A percentile compares a stretch with the other conserved stretches of the same genome.
Conservation (phyloP, 2,329 filamentous ascomycete genomes). For the Mollisia scopiformis region DNA sequence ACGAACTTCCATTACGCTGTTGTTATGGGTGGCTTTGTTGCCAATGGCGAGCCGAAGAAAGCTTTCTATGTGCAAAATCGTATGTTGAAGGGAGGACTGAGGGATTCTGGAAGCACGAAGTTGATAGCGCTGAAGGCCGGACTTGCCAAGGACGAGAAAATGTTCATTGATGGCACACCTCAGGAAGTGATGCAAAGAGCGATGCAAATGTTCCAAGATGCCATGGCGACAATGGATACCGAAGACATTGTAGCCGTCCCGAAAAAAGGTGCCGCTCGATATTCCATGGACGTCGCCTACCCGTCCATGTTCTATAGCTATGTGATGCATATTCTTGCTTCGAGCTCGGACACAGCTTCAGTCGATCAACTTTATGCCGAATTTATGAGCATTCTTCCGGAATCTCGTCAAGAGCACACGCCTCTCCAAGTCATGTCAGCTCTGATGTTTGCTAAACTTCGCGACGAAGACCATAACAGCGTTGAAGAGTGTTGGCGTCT, state of each 20-base stretch:
- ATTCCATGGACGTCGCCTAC: conserved; percentile 33
- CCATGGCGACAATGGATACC: conserved; percentile 27
- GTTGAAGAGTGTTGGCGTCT: conserved; percentile 70
- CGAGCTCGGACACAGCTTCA: conserved; percentile 46
- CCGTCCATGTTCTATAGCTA: conserved; percentile 50
- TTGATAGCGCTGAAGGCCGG: conserved; percentile 42
- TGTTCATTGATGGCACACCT: conserved; percentile 15
- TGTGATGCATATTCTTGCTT: conserved; percentile 58
- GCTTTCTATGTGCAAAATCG: conserved; percentile 51
- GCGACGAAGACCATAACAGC: conserved; percentile 58
- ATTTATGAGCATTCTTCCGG: conserved; percentile 48
- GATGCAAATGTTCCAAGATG: conserved; percentile 31
- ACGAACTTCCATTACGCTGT: conserved; percentile 56
- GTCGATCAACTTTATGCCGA: conserved; percentile 60
- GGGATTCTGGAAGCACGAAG: conserved; percentile 45
- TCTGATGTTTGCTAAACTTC: conserved; percentile 69
- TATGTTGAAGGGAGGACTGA: conserved; percentile 44
- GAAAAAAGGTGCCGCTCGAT: conserved; percentile 27
- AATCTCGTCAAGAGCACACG: conserved; percentile 40
- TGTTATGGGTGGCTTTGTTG: conserved; percentile 50
- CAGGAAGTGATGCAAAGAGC: conserved; percentile 29
- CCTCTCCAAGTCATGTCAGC: conserved; percentile 61
- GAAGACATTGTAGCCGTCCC: conserved; percentile 29
- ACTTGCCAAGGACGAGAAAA: conserved; percentile 24
- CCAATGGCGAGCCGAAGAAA: conserved; percentile 44